Percentiles rank a stretch among this genome's conserved stretches.
Evolutionary conservation across 2,329 filamentous ascomycete species (phyloP).

Genomic region (Sporothrix brunneoviolacea): DNA sequence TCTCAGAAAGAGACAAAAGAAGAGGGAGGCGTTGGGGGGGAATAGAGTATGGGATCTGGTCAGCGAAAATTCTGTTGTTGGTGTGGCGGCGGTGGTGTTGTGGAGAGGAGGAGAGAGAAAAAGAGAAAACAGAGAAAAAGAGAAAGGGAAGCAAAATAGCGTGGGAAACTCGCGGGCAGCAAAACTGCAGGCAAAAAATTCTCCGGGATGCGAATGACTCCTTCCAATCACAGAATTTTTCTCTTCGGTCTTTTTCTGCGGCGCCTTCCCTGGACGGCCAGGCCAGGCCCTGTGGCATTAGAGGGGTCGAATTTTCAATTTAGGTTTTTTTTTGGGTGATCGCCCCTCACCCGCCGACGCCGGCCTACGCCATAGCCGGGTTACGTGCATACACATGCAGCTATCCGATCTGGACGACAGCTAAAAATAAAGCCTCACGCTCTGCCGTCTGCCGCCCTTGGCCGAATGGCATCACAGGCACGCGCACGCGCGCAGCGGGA

Average conservation of each 20-base stretch:
- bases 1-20: constrained; percentile 25
- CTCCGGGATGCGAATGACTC: constrained; percentile 18
- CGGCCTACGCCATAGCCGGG: background rate
- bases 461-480: no score
- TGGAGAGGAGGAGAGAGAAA: background rate
- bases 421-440: no score
- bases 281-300: no score
- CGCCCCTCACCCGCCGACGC: constrained; percentile 4
- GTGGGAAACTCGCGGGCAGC: constrained; percentile 14
- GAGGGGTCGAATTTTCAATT: background rate
- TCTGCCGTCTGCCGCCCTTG: no score
- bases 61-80: background rate
- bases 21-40: constrained; percentile 11
- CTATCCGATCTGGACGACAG: no score
- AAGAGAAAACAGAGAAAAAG: constrained; percentile 7
- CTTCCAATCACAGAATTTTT: constrained; percentile 9
- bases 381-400: no score
- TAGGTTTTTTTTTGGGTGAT: constrained; percentile 1
- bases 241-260: background rate
- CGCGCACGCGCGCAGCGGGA: no score
- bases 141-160: constrained; percentile 1
- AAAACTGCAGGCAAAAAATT: constrained; percentile 18
- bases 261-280: background rate
- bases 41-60: background rate
- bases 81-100: background rate